Percentiles rank a stretch among this genome's conserved stretches.
These are phyloP conservation scores for Aspergillus novoparasiticus DNA, from an alignment of 2,329 filamentous ascomycete species.

Conservation along the genomic window DNA sequence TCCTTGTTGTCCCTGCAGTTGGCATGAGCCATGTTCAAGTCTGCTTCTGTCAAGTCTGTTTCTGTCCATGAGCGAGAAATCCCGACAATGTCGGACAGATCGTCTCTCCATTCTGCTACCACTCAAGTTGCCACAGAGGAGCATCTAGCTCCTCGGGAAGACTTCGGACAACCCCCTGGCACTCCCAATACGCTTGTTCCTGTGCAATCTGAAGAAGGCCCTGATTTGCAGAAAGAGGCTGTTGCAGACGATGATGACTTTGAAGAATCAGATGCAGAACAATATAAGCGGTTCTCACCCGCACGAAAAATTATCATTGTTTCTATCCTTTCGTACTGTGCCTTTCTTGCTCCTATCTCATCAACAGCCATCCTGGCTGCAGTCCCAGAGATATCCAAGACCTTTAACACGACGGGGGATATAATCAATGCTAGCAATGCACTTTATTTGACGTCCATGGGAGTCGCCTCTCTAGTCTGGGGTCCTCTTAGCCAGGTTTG, in stretches of 20 bases:
- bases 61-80: conserved; percentile 3
- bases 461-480: conserved; percentile 69
- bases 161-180: conserved; percentile 17
- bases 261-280: conserved; percentile 50
- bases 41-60: conserved; percentile 6
- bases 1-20: not conserved
- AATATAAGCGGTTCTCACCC: conserved; percentile 66
- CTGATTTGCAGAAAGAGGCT: conserved; percentile 37
- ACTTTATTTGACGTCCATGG: conserved; percentile 75
- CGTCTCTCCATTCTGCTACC: conserved; percentile 14
- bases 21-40: conserved; percentile 7
- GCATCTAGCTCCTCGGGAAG: conserved; percentile 11
- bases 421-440: conserved; percentile 76
- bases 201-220: conserved; percentile 27
- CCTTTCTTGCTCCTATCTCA: conserved; percentile 74
- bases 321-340: conserved; percentile 70
- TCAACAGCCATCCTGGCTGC: conserved; percentile 74
- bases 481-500: conserved; percentile 70
- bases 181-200: conserved; percentile 31
- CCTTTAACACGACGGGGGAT: conserved; percentile 65
- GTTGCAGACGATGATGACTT: conserved; percentile 33
- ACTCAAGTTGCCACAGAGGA: conserved; percentile 17
- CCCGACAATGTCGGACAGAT: conserved; percentile 12
- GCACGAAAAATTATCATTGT: conserved; percentile 69
- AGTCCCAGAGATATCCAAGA: conserved; percentile 70